Evolutionary conservation across 495 filamentous ascomycete genomes (phyloP).

Genomic region (Podospora sp.): DNA sequence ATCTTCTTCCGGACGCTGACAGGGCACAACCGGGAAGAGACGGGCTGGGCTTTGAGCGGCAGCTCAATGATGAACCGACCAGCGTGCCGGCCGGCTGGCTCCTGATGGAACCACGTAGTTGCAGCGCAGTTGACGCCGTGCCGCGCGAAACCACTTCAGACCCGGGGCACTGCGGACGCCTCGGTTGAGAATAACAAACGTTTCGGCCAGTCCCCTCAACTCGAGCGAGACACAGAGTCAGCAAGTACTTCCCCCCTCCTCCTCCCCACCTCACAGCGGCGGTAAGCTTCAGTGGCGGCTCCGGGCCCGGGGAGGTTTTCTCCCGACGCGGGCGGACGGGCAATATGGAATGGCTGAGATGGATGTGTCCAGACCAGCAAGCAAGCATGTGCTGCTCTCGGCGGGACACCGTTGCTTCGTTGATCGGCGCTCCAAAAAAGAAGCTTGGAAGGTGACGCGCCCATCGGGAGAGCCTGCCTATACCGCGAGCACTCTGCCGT

Average conservation of each 20-base stretch:
- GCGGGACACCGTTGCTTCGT: background rate
- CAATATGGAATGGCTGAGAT: background rate
- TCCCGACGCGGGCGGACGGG: background rate
- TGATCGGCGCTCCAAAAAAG: background rate
- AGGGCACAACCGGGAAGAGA: conserved; percentile 25
- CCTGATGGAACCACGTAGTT: background rate
- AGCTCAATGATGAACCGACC: conserved; percentile 11
- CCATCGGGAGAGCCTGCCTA: background rate
- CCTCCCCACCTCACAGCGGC: too few species aligned
- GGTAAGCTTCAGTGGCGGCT: background rate
- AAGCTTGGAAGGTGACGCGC: background rate
- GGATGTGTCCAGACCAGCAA: background rate
- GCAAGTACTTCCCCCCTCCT: background rate
- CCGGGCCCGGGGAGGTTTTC: background rate
- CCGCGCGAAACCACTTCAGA: background rate
- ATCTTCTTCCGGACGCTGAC: conserved; percentile 30
- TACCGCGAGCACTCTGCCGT: background rate
- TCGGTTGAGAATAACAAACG: background rate
- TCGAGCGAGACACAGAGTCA: background rate
- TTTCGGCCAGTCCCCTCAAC: background rate
- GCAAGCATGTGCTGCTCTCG: background rate
- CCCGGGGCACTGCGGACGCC: background rate
- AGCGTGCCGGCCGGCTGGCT: background rate
- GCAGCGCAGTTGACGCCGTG: background rate
- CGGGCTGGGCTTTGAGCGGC: background rate